Evolutionary conservation across 2,329 filamentous ascomycete genomes (phyloP).

Genomic region (Capronia americana): DNA sequence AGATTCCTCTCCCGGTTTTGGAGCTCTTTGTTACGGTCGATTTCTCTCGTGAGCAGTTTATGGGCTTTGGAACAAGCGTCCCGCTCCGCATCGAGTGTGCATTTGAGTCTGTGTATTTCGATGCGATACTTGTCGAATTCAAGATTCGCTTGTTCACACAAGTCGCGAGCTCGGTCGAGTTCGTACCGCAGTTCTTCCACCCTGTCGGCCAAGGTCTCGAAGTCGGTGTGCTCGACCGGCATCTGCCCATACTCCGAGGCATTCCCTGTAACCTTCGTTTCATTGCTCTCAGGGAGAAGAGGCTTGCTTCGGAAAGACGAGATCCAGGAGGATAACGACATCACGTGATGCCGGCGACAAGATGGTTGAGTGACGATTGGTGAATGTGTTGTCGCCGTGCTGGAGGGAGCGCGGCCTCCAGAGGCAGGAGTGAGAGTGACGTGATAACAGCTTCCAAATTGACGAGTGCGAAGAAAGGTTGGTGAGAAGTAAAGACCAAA

Average conservation of each 20-base stretch:
- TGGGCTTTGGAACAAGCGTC: slow-evolving; percentile 8
- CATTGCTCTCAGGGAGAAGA: not conserved
- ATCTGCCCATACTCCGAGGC: not conserved
- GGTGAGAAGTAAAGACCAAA: not conserved
- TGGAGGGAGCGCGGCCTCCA: too few species aligned
- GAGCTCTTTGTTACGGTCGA: not conserved
- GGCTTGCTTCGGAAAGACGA: slow-evolving; percentile 7
- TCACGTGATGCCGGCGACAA: not conserved
- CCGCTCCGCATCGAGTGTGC: slow-evolving; percentile 9
- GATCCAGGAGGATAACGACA: slow-evolving; percentile 23
- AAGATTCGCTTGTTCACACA: slow-evolving; percentile 33
- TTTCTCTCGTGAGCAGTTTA: slow-evolving; percentile 14
- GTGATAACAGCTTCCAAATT: not conserved
- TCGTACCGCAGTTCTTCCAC: slow-evolving; percentile 28
- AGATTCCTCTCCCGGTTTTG: slow-evolving; percentile 7
- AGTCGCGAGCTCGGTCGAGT: slow-evolving; percentile 23
- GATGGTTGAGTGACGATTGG: not conserved
- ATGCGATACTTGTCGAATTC: slow-evolving; percentile 27
- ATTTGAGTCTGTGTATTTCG: slow-evolving; percentile 27
- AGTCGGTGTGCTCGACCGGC: slow-evolving; percentile 18
- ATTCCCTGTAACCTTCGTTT: not conserved
- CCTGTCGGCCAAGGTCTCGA: slow-evolving; percentile 29
- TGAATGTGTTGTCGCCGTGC: not conserved
- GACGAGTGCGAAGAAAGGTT: not conserved
- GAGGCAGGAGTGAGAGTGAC: not conserved